Evolutionary conservation across 1,139 yeast genomes (phyloP), one percentile per base, ranked within the genome.

Genomic region (Blastobotrys malaysiensis): DNA sequence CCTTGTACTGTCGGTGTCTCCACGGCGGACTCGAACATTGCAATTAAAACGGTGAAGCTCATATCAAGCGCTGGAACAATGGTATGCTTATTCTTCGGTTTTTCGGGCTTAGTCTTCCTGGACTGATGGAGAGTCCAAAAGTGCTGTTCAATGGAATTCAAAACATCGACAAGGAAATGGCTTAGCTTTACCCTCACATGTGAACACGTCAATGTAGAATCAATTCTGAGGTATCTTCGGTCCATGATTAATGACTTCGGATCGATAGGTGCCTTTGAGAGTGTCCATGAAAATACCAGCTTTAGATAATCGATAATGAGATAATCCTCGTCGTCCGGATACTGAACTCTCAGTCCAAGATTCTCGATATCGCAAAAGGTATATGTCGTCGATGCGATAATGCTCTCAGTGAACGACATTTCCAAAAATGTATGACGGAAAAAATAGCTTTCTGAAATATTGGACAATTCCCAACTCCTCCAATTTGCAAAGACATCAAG

Each of bases 391-490:
- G 63, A 57, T 1, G 65, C 52, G 9, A 68, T 57, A 3, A 69
- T 58, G 6, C 67, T 61, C 22, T 68, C 71, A 21, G 62, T 68
- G 43, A 66, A 57, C 18, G 70, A 63, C 4, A 54, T 49, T 51
- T 65, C 61, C 27, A 57, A 53, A 26, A 69, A 56, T 1, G 58
- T 59, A 57, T 65, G 66, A 18, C 63, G 53, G 50, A 63, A 73
- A 16, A 60, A 63, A 52, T 74, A 78, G 52, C 84, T 78, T 49
- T 83, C 73, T 46, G 81, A 81, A 24, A 83, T 77, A 62, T 81
- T 80, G 6, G 78, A 71, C 56, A 81, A 82, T 62, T 91, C 98
- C 98, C 98, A 93, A 55, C 83, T 81, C 74, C 97, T 80, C 97
- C 98, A 91, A n/a, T 78, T 75, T 0, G 84, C 75, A 64, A 89